These are phyloP conservation scores for Myxozyma udenii DNA, from an alignment of 805 yeast species.

Conservation along the genomic window DNA sequence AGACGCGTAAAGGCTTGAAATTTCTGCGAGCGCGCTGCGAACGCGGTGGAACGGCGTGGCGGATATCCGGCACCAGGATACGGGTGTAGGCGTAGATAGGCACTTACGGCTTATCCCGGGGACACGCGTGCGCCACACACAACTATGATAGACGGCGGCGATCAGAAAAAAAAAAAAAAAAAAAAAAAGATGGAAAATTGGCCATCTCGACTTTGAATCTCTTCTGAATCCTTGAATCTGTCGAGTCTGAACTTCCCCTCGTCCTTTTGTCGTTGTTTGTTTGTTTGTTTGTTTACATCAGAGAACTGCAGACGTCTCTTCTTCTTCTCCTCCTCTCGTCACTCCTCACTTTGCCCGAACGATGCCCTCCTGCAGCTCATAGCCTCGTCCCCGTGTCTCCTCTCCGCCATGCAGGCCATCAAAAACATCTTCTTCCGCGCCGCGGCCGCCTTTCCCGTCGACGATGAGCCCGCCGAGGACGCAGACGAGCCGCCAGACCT, in stretches of 20 bases:
- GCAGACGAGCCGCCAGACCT: slow-evolving; percentile 24
- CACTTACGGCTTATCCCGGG: too few species aligned
- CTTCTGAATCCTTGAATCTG: too few species aligned
- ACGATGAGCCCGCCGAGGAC: slow-evolving; percentile 15
- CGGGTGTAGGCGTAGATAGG: background rate
- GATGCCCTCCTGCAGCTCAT: too few species aligned
- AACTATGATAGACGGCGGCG: too few species aligned
- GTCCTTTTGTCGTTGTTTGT: background rate
- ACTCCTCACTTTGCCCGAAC: background rate
- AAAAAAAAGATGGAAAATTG: too few species aligned
- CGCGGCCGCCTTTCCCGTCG: background rate
- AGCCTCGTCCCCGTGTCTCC: too few species aligned
- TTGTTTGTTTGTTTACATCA: background rate
- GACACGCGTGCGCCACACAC: too few species aligned
- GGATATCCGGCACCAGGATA: background rate
- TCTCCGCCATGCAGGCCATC: slow-evolving; percentile 5
- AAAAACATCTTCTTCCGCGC: slow-evolving; percentile 7
- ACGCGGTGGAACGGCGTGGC: background rate
- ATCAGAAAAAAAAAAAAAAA: too few species aligned
- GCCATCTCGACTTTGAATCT: too few species aligned
- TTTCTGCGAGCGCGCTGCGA: too few species aligned
- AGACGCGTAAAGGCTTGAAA: too few species aligned
- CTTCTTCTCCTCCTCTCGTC: background rate
- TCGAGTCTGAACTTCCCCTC: too few species aligned
- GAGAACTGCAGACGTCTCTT: background rate